Percentiles rank a stretch among this genome's conserved stretches.
These are phyloP conservation scores for Stipa capillata DNA, from an alignment of 176 grass and related monocot genomes.

Conservation along the genomic window DNA sequence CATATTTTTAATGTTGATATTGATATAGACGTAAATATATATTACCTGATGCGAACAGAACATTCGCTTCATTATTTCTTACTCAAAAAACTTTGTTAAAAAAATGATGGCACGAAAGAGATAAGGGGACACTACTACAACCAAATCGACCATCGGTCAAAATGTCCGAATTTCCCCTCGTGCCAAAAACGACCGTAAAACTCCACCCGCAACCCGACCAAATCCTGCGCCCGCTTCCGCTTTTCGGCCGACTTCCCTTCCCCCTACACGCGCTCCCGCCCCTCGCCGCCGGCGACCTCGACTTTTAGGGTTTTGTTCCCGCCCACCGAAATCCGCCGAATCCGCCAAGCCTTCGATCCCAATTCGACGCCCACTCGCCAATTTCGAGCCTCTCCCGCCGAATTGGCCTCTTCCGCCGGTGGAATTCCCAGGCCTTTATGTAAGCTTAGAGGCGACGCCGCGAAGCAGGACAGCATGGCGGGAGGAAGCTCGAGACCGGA, in stretches of 20 bases:
- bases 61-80: too few relatives aligned
- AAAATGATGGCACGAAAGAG: too few relatives aligned
- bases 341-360: neutral
- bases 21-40: too few relatives aligned
- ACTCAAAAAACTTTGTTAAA: too few relatives aligned
- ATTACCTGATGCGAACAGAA: too few relatives aligned
- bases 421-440: neutral
- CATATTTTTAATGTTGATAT: too few relatives aligned
- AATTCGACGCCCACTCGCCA: neutral
- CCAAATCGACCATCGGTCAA: neutral
- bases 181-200: neutral
- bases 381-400: neutral
- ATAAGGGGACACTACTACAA: too few relatives aligned
- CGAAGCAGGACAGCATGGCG: constrained; percentile 9
- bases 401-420: neutral
- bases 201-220: neutral
- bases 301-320: neutral
- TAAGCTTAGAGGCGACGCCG: neutral
- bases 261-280: neutral
- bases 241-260: neutral
- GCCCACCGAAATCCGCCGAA: neutral
- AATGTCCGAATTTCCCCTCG: neutral
- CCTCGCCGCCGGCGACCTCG: constrained; percentile 19
- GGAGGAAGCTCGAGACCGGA: constrained; percentile 35
- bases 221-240: neutral